Base-by-base conservation (phyloP, 1,139 yeast genomes). In the Zygoascus sp. region DNA sequence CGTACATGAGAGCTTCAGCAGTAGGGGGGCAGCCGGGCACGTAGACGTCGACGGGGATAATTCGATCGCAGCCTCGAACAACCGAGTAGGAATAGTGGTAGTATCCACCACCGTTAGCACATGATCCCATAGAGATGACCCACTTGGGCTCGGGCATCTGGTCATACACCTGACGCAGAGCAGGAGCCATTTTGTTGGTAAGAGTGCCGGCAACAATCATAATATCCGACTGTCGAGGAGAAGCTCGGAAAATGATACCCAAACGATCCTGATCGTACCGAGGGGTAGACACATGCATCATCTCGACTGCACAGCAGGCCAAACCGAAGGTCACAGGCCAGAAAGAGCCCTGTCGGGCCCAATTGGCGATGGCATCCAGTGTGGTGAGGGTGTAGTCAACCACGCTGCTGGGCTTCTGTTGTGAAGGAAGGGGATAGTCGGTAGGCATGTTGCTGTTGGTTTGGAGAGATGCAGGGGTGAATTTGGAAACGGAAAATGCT, bases 1-100 rank as follows among this genome's bases (percentile, higher is more conserved):
- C 96, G 66, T 86, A 87, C 88, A 87, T 79, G 69, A 87, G 80
- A 7, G 95, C 95, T 70, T 87, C 95, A 46, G 90, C 77, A 23
- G 95, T 84, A 45, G 96, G 96, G 21, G 96, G 96, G 70, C 96
- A 87, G 8, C 96, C 96, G 16, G 96, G 96, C 44, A 87, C 95
- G 62, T 86, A 87, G 44, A 87, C 85, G 65, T 87, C 96, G 32
- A 87, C 95, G 10, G 96, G 96, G 39, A 87, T 80, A 51, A 87
- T 75, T 64, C 96, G 74, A 72, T 87, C 96, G 63, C 95, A 88
- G 40, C 96, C 96, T 65, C 96, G 77, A 23, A 87, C 94, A 27
- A 87, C 95, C 28, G 90, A 79, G 69, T 87, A 87, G 15, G 94
- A 83, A 68, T 87, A 87, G 68, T 87, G 95, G 70, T 87, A 87